phyloP scores from a whole-genome alignment of 1,284 basidiomycete genomes.

The Heliocybe sulcata region DNA sequence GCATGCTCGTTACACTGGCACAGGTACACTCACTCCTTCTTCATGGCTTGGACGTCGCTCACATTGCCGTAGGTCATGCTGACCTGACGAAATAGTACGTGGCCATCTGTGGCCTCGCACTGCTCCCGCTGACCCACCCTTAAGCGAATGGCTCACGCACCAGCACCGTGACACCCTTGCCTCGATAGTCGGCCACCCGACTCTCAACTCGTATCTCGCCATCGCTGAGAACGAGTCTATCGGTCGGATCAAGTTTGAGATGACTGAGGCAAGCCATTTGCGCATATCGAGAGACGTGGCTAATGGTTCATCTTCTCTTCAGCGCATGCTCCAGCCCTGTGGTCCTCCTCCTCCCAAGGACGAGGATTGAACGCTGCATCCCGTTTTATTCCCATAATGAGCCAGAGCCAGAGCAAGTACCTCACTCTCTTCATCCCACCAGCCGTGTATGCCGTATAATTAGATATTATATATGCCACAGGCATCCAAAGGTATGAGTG shows the following conservation, averaged over 20 bases:
- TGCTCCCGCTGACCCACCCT: slow-evolving; percentile 4
- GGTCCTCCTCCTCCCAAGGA: slow-evolving; percentile 93
- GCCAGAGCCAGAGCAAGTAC: neutral
- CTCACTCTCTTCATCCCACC: neutral
- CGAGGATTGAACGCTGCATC: slow-evolving; percentile 47
- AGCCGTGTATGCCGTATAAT: neutral
- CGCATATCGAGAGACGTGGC: slow-evolving; percentile 4
- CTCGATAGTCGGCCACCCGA: slow-evolving; percentile 88
- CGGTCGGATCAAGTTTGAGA: slow-evolving; percentile 89
- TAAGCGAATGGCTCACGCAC: slow-evolving; percentile 95
- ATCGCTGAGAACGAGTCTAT: slow-evolving; percentile 92
- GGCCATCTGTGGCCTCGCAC: slow-evolving; percentile 4
- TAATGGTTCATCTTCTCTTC: slow-evolving; percentile 7
- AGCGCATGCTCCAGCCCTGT: slow-evolving; percentile 99
- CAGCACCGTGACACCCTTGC: slow-evolving; percentile 94
- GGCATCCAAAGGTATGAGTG: neutral
- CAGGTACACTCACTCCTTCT: slow-evolving; percentile 37
- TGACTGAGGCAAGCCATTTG: slow-evolving; percentile 72
- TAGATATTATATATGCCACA: neutral
- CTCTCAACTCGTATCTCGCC: slow-evolving; percentile 81
- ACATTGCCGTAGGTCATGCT: slow-evolving; percentile 67
- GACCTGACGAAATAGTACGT: slow-evolving; percentile 91
- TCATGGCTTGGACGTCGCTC: neutral
- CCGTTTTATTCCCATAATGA: neutral
- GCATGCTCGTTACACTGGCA: slow-evolving; percentile 94